Percentiles rank a stretch among this genome's conserved stretches.
phyloP scores from a whole-genome alignment of 495 filamentous ascomycete species.

The Usnea hakonensis region DNA sequence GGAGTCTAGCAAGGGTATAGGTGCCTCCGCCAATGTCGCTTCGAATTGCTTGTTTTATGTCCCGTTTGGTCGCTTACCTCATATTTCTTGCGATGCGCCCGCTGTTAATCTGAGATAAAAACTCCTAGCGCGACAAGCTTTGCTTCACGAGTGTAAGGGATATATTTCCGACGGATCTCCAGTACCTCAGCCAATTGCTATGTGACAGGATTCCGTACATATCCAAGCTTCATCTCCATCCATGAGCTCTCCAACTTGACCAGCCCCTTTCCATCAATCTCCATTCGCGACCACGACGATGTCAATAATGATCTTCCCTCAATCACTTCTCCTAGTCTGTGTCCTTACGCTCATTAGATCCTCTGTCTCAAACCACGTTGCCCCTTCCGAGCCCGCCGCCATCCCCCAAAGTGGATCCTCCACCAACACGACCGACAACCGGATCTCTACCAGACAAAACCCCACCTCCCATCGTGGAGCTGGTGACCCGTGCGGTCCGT shows the following conservation, averaged over 20 bases:
- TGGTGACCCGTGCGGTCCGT: background rate
- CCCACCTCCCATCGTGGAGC: background rate
- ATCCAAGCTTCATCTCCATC: background rate
- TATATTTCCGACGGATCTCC: background rate
- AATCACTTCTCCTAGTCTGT: background rate
- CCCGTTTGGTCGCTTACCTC: background rate
- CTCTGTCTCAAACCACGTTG: background rate
- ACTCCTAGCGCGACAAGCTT: background rate
- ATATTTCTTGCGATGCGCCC: background rate
- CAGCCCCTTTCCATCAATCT: background rate
- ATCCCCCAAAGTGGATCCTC: background rate
- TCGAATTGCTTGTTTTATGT: background rate
- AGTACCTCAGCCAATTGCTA: background rate
- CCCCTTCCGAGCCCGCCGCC: no score
- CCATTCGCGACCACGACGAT: background rate
- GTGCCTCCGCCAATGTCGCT: background rate
- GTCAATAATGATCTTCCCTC: background rate
- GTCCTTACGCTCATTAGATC: background rate
- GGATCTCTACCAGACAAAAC: background rate
- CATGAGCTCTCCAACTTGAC: background rate
- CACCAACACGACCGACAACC: background rate
- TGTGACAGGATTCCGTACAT: background rate
- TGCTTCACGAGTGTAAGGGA: background rate
- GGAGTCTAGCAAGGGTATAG: background rate
- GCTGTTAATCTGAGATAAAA: background rate